Evolutionary conservation across 345 rosid species (phyloP), one percentile per base, ranked within the genome.

Genomic region (Excoecaria cochinchinensis): DNA sequence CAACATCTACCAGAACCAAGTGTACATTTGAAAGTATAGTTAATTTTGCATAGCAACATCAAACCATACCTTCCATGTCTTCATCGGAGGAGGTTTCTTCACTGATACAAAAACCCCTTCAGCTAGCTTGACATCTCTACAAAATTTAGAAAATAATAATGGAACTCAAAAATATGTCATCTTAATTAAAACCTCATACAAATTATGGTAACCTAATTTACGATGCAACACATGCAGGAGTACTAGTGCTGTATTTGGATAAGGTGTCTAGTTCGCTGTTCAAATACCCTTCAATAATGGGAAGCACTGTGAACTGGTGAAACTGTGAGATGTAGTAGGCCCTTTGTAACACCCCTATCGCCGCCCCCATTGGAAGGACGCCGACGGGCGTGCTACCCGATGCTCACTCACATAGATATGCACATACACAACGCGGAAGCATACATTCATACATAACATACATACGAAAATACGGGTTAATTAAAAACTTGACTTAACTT

Each of bases 71-170:
- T 92, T 92, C 99, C 99, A 95, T 19, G 89, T 84, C 86, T 89
- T 95, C 89, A 78, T 85, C n/a, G 88, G 91, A 83, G 89, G 89
- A 82, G 87, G 83, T 78, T 92, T 95, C 92, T 91, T 92, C 78
- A 90, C 90, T 22, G 99, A 90, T 38, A 92, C 97, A 73, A 86
- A 89, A 77, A 81, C 90, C 83, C 94, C 99, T 73, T 86, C 97
- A 73, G 77, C 83, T 73, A 89, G 97, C 83, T 81, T 81, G 61
- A 92, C 95, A 69, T 90, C 92, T 75, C 99, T 95, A 91, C 70
- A 77, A 52, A 62, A 82, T 75, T 80, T 55, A 70, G 61, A 60
- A 4, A 67, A 47, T 10, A 56, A 53, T 47, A 71, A 59, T 60
- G 61, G 72, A 55, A 38, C 62, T 50, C 24, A 11, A 76, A 75